Conservation (phyloP, 2,329 filamentous ascomycete genomes). For the Pseudopyrenochaeta lycopersici region DNA sequence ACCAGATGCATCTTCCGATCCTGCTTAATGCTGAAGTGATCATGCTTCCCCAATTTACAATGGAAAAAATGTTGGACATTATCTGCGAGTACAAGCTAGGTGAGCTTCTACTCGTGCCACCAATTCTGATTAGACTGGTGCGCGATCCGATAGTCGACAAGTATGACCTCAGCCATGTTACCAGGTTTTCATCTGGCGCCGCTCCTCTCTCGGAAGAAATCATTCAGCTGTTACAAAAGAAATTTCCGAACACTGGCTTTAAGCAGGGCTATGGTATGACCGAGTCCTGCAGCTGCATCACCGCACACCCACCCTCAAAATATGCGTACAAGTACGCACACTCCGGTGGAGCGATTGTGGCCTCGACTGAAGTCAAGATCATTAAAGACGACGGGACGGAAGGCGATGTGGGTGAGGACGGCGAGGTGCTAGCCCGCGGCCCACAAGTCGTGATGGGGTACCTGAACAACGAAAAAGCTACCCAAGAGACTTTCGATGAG, state of each 20-base stretch:
- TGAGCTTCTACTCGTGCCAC: constrained; percentile 63
- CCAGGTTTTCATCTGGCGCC: constrained; percentile 67
- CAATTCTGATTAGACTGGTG: constrained; percentile 68
- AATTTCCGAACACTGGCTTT: constrained; percentile 68
- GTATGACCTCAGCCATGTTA: constrained; percentile 66
- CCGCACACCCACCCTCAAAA: constrained; percentile 65
- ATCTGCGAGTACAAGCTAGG: constrained; percentile 59
- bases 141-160: constrained; percentile 63
- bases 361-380: constrained; percentile 68
- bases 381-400: constrained; percentile 65
- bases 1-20: constrained; percentile 68
- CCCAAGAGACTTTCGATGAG: constrained; percentile 55
- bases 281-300: constrained; percentile 70
- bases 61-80: constrained; percentile 58
- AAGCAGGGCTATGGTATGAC: constrained; percentile 76
- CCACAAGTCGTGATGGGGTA: constrained; percentile 63
- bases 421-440: constrained; percentile 60
- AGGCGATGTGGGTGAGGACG: constrained; percentile 60
- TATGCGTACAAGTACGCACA: constrained; percentile 67
- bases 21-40: constrained; percentile 71
- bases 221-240: constrained; percentile 62
- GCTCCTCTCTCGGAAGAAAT: constrained; percentile 68
- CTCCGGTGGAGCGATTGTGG: constrained; percentile 65
- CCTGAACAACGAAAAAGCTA: constrained; percentile 54
- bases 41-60: constrained; percentile 71